These are phyloP conservation scores for Astragalus membranaceus DNA, from an alignment of 306 rosid species.

Conservation along the genomic window DNA sequence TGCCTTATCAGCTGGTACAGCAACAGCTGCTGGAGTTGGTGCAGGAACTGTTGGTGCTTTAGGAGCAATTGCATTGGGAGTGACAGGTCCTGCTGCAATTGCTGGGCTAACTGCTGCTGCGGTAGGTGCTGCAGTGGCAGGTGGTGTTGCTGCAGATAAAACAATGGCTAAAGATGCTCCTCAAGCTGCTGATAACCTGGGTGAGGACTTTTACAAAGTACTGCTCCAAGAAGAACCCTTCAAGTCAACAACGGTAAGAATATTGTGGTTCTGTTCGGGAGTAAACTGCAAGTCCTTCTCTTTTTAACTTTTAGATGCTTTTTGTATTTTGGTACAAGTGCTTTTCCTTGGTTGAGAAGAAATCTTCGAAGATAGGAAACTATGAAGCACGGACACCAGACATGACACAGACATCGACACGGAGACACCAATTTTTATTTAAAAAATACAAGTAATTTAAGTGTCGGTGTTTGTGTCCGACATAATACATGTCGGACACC, in stretches of 20 bases:
- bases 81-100: conserved; percentile 75
- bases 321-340: background rate
- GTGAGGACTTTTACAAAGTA: conserved; percentile 78
- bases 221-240: conserved; percentile 84
- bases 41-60: conserved; percentile 75
- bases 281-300: background rate
- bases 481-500: too few relatives aligned
- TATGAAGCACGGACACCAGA: background rate
- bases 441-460: too few relatives aligned
- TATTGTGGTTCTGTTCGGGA: background rate
- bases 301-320: background rate
- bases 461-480: too few relatives aligned
- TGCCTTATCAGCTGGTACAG: conserved; percentile 71
- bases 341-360: background rate
- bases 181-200: conserved; percentile 62
- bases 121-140: conserved; percentile 82
- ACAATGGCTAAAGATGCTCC: conserved; percentile 64
- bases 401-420: too few relatives aligned
- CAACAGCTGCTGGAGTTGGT: conserved; percentile 82
- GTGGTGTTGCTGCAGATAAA: conserved; percentile 65
- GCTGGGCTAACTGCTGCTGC: conserved; percentile 89
- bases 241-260: conserved; percentile 87
- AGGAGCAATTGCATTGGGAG: conserved; percentile 81
- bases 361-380: background rate
- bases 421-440: too few relatives aligned